Conservation (phyloP, 2,329 filamentous ascomycete genomes). For the Cladophialophora psammophila region DNA sequence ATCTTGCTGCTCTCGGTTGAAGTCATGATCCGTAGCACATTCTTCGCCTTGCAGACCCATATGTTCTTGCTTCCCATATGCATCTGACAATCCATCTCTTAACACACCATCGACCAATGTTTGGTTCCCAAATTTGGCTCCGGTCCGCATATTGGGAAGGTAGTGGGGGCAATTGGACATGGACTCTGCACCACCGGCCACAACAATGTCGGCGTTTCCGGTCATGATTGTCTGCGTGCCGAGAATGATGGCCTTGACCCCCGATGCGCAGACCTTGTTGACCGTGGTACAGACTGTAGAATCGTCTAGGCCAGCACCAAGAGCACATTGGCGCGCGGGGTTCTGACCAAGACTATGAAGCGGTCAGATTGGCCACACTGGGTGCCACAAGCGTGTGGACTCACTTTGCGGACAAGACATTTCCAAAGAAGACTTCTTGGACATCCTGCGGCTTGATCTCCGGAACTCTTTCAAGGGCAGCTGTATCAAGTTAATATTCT, state of each 20-base stretch:
- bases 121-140: slow-evolving; percentile 94
- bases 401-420: slow-evolving; percentile 95
- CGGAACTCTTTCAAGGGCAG: slow-evolving; percentile 83
- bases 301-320: slow-evolving; percentile 84
- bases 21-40: slow-evolving; percentile 81
- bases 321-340: slow-evolving; percentile 90
- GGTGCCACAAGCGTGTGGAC: slow-evolving; percentile 16
- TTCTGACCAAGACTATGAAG: slow-evolving; percentile 83
- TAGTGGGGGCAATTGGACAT: slow-evolving; percentile 99
- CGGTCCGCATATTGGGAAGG: slow-evolving; percentile 82
- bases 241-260: slow-evolving; percentile 91
- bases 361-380: neutral
- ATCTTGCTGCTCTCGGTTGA: slow-evolving; percentile 87
- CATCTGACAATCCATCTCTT: slow-evolving; percentile 93
- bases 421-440: slow-evolving; percentile 97
- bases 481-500: slow-evolving; percentile 46
- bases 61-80: slow-evolving; percentile 89
- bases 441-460: slow-evolving; percentile 88
- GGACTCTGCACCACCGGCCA: slow-evolving; percentile 94
- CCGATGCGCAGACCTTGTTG: slow-evolving; percentile 99
- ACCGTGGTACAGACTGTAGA: slow-evolving; percentile 86
- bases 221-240: slow-evolving; percentile 98
- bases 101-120: slow-evolving; percentile 87
- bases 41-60: slow-evolving; percentile 96
- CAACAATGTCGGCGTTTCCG: slow-evolving; percentile 88